Evolutionary conservation across 345 rosid species (phyloP).

Genomic region (Populus nigra): DNA sequence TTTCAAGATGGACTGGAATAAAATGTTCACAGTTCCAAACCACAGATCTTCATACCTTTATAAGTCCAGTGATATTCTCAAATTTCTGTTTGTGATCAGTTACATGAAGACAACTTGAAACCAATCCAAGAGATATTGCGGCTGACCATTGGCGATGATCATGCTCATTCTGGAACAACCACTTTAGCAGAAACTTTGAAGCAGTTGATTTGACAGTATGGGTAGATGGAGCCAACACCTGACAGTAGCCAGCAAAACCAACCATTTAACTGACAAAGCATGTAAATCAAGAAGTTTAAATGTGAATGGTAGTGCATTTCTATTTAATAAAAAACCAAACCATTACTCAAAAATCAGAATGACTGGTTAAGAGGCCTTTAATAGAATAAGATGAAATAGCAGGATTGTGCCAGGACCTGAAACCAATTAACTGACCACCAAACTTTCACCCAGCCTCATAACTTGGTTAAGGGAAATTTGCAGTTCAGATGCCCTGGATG

Average conservation of each 20-base stretch:
- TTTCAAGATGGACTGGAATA: neutral
- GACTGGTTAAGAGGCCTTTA: neutral
- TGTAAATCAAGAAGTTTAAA: neutral
- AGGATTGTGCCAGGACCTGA: neutral
- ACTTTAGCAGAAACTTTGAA: slow-evolving; percentile 70
- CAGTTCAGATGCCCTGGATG: too few species aligned
- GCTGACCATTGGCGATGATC: slow-evolving; percentile 97
- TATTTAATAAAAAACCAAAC: neutral
- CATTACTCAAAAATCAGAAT: neutral
- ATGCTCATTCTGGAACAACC: slow-evolving; percentile 81
- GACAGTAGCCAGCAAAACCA: slow-evolving; percentile 28
- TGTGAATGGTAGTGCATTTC: neutral
- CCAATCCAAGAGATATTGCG: slow-evolving; percentile 86
- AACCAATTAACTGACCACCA: neutral
- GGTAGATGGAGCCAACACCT: slow-evolving; percentile 86
- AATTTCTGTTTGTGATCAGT: slow-evolving; percentile 82
- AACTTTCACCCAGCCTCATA: too few species aligned
- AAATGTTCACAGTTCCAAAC: slow-evolving; percentile 2
- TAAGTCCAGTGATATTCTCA: slow-evolving; percentile 63
- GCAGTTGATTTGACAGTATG: slow-evolving; percentile 71
- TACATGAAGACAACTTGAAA: slow-evolving; percentile 66
- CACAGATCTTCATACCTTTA: slow-evolving; percentile 53
- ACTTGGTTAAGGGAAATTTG: too few species aligned
- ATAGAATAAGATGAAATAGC: neutral
- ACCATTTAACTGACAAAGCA: neutral